Base-by-base conservation (phyloP, 192 early-diverging fungal genomes). In the Entomortierella beljakovae region DNA sequence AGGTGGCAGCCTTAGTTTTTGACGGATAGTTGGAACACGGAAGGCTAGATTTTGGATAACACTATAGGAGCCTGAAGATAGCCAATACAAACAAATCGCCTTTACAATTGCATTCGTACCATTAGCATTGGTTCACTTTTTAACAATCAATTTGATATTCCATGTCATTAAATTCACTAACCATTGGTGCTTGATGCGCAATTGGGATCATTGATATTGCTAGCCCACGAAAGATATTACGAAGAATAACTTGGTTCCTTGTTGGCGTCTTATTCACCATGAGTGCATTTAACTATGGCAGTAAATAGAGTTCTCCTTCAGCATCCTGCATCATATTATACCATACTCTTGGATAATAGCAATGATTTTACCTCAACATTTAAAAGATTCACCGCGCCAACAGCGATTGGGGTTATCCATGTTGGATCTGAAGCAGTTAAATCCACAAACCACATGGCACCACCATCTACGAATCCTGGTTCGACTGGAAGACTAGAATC, bases 71-170 rank as follows among this genome's bases (percentile, higher is more conserved):
- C 86, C 86, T 20, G 93, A 94, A 0, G 91, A 81, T 6, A 88
- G 50, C 93, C 93, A 94, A 60, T 93, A 94, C 6, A 94, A 28
- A 25, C 85, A 85, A 25, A 94, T 80, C 1, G 85, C 90, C 84
- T 91, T 57, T 37, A 20, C 37, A 49, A 22, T 34, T 23, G 42
- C 35, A 43, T 34, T 11, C 40, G 35, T 35, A 1, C 26, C 58
- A 34, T 50, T 61, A 15, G 34, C 29, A 11, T 0, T 4, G 5
- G 43, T 2, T 10, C 11, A 46, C 15, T 11, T 46, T 46, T 46
- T 46, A 20, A 15, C 11, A 46, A 46, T 15, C 4, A 46, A 16
- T 11, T 32, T 6, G 40, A 35, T 48, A 0, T 33, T 63, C n/a
- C 29, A 52, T n/a, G n/a, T 43, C 6, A 0, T 34, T 23, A 20